These are phyloP conservation scores for Cordyceps sp. DNA, from an alignment of 2,329 filamentous ascomycete genomes.

Conservation along the genomic window DNA sequence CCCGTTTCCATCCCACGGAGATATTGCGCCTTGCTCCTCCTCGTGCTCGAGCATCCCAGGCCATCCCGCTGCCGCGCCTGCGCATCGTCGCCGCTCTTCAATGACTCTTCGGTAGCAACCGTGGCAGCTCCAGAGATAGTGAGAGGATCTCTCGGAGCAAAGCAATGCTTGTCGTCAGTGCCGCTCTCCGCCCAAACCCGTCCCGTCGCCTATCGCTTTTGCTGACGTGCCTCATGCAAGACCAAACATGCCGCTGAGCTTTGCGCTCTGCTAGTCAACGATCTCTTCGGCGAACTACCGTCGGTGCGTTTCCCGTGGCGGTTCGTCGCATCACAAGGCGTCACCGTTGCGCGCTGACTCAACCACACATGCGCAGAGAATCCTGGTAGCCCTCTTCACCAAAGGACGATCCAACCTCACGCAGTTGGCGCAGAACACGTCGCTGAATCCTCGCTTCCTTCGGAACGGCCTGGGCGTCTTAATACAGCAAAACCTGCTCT, in stretches of 20 bases:
- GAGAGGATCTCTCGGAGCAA: constrained; percentile 61
- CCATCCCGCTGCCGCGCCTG: too few relatives aligned
- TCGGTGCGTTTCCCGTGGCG: constrained; percentile 58
- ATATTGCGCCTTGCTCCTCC: too few relatives aligned
- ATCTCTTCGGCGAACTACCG: constrained; percentile 80
- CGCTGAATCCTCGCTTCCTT: constrained; percentile 57
- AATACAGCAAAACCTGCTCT: constrained; percentile 75
- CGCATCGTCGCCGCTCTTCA: too few relatives aligned
- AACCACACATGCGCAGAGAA: constrained; percentile 51
- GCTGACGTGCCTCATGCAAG: constrained; percentile 20
- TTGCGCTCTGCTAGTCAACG: constrained; percentile 74
- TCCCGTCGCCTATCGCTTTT: constrained; percentile 5
- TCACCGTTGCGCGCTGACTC: too few relatives aligned
- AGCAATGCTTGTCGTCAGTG: constrained; percentile 38
- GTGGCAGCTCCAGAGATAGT: constrained; percentile 62
- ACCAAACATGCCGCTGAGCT: constrained; percentile 70
- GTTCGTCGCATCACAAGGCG: too few relatives aligned
- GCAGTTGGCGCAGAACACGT: constrained; percentile 55
- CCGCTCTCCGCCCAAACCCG: constrained; percentile 4
- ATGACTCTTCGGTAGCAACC: constrained; percentile 53
- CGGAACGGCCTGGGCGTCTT: constrained; percentile 71
- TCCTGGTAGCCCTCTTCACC: constrained; percentile 63
- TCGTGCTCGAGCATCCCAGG: too few relatives aligned
- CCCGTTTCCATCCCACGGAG: too few relatives aligned
- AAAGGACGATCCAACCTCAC: constrained; percentile 60